Conservation (phyloP, 179 eudicot species). For the Patellifolia procumbens region DNA sequence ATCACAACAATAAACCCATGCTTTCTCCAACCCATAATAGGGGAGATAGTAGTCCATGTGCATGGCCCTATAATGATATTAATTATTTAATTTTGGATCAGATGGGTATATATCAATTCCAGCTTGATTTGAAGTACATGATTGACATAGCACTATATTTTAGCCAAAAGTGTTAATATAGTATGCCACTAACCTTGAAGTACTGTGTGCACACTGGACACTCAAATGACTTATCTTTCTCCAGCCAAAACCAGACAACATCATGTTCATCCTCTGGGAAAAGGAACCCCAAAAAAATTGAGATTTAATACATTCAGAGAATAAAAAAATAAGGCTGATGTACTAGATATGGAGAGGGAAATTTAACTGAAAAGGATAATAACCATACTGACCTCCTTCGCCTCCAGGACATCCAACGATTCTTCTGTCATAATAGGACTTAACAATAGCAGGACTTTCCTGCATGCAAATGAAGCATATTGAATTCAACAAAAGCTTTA, state of each 20-base stretch:
- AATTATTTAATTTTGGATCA: not conserved
- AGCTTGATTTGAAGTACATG: not conserved
- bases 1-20: too few species aligned
- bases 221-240: constrained; percentile 68
- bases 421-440: constrained; percentile 71
- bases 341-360: not conserved
- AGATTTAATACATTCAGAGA: not conserved
- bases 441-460: constrained; percentile 85
- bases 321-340: not conserved
- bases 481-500: not conserved
- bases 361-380: not conserved
- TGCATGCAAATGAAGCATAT: constrained; percentile 35
- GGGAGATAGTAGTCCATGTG: too few species aligned
- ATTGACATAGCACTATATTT: too few species aligned
- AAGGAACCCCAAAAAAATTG: not conserved
- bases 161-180: too few species aligned
- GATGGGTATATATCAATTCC: not conserved
- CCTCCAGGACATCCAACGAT: constrained; percentile 96
- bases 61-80: too few species aligned
- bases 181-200: constrained; percentile 52
- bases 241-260: constrained; percentile 94
- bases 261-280: constrained; percentile 88
- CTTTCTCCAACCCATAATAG: too few species aligned
- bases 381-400: constrained; percentile 65
- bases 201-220: constrained; percentile 91